Base-by-base conservation (phyloP, 164 flowering plant species). In the Pachysandra terminalis region DNA sequence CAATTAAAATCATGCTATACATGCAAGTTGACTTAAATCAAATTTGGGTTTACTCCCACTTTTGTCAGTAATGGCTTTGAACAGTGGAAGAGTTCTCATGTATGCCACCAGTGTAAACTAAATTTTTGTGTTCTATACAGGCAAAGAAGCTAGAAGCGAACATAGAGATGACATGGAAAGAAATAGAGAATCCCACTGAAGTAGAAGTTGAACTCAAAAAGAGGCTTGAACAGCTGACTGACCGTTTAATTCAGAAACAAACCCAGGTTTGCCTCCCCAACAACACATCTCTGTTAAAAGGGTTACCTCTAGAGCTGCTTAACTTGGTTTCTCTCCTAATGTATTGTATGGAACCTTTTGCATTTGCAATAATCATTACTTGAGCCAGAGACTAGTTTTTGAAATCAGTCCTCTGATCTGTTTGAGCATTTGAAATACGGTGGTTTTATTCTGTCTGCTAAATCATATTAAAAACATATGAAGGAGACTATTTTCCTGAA, bases 211-310 rank as follows among this genome's bases (percentile, higher is more conserved):
- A 95, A 81, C 93, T 95, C 51, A 95, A 85, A 77, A 80, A 86
- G 73, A 86, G 97, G 86, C 98, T 95, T 73, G 69, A 79, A 49
- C 93, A 86, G 79, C 75, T 94, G 72, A 90, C 97, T 71, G 96
- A 94, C 77, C 98, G 87, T 79, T 78, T 94, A 71, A 94, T 94
- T 75, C 96, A 91, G 82, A 94, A 94, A 77, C 98, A 94, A 76
- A 84, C 96, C 17, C 96, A 91, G 97, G 98, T 94, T 68, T 56
- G 68, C 53, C 67, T 25, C 23, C 23, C 19, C 51, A 52, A 26
- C 40, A 19, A 28, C 35, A 17, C 7, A 45, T 63, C 32, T 56
- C 22, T 14, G 48, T 67, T 15, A 2, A 71, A 32, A 22, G 56
- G 21, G 25, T 59, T 21, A 45, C 17, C 54, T 28, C 51, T 23